Conservation (phyloP, 441 rosid genomes). For the Jatropha multifida region DNA sequence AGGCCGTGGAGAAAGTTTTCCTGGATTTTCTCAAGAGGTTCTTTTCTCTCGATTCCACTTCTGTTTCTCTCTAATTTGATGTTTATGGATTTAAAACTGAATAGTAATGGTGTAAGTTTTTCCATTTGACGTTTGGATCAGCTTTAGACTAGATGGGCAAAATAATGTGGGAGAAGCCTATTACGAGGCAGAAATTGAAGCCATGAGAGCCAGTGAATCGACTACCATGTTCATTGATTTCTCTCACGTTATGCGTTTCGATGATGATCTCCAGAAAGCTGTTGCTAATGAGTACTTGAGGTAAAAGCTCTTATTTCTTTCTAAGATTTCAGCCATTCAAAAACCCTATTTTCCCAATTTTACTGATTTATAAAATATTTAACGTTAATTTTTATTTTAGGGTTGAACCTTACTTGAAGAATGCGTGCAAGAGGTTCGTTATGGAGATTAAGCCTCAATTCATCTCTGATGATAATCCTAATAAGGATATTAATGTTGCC, state of each 20-base stretch:
- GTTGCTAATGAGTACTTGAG: slow-evolving; percentile 82
- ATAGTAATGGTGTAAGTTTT: neutral
- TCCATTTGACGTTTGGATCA: slow-evolving; percentile 23
- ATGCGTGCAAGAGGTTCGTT: slow-evolving; percentile 88
- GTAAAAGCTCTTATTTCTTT: slow-evolving; percentile 25
- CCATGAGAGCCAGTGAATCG: slow-evolving; percentile 69
- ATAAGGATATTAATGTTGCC: slow-evolving; percentile 82
- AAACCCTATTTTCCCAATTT: neutral
- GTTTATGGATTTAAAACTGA: neutral
- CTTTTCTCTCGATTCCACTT: neutral
- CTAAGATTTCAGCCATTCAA: neutral
- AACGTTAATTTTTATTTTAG: slow-evolving; percentile 23
- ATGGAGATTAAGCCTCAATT: slow-evolving; percentile 72
- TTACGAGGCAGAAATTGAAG: slow-evolving; percentile 77
- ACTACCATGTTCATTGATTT: slow-evolving; percentile 87
- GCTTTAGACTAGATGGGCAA: slow-evolving; percentile 54
- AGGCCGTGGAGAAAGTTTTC: slow-evolving; percentile 83
- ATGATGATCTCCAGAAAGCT: slow-evolving; percentile 80
- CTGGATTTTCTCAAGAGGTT: slow-evolving; percentile 84
- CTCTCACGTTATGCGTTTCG: slow-evolving; percentile 79
- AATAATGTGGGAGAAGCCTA: slow-evolving; percentile 43
- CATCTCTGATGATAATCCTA: slow-evolving; percentile 71
- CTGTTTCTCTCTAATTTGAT: neutral
- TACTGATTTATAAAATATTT: no score
- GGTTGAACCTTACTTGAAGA: slow-evolving; percentile 82